These are phyloP conservation scores for Ensete ventricosum DNA, from an alignment of 176 grass and related monocot species.

Conservation along the genomic window DNA sequence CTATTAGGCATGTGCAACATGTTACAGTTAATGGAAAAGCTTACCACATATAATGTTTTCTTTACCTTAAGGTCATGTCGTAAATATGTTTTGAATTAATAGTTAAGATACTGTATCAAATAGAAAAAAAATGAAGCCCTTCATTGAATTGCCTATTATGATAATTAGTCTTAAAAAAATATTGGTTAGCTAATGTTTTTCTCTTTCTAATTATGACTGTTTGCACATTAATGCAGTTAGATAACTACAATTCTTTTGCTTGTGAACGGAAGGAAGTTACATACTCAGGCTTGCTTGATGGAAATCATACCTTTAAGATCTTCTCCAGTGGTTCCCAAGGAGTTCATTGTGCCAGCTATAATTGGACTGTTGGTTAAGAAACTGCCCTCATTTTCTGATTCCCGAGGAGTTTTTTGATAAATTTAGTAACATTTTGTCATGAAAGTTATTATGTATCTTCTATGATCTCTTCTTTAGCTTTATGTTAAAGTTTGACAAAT, in stretches of 20 bases:
- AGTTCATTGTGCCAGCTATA: slow-evolving; percentile 45
- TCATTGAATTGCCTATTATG: too few species aligned
- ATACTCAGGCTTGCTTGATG: slow-evolving; percentile 48
- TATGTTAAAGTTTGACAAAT: too few species aligned
- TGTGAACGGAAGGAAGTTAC: slow-evolving; percentile 38
- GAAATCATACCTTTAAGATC: slow-evolving; percentile 50
- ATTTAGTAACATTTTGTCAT: background rate
- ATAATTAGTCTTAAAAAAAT: background rate
- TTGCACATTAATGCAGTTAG: slow-evolving; percentile 48
- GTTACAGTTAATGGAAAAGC: too few species aligned
- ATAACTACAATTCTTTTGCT: slow-evolving; percentile 26
- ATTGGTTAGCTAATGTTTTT: background rate
- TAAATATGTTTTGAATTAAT: too few species aligned
- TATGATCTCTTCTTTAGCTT: background rate
- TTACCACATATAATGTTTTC: too few species aligned
- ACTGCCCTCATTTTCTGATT: slow-evolving; percentile 11
- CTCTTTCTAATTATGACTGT: slow-evolving; percentile 7
- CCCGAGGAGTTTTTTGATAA: background rate
- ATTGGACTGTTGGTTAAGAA: slow-evolving; percentile 79
- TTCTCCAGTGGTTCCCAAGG: slow-evolving; percentile 29
- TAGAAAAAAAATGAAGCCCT: too few species aligned
- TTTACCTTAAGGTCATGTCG: too few species aligned
- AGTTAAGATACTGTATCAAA: too few species aligned
- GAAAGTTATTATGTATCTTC: background rate
- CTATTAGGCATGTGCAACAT: too few species aligned